Base-by-base conservation (phyloP, 176 grass and related monocot species). In the Rhipidocladum racemiflorum region DNA sequence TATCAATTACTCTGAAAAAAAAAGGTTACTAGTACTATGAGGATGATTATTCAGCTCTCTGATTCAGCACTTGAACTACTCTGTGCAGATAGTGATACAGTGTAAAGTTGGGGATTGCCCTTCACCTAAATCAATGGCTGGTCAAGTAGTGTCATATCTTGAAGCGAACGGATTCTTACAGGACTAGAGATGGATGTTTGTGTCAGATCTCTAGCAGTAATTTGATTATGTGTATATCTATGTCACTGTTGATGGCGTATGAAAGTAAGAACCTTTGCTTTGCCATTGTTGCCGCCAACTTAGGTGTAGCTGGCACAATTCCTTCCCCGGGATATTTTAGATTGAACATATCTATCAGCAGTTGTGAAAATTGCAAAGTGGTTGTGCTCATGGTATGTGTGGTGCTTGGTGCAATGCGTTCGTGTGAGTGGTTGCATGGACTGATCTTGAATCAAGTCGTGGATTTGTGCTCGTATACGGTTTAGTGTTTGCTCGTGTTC, bases 51-150 rank as follows among this genome's bases (percentile, higher is more conserved):
- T 68, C 11, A 72, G 13, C 25, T 66, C 6, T 65, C 18, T 80
- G 45, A 25, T 71, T 57, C 13, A 57, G 25, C 23, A 12, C 10
- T 34, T 80, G 54, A 61, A 80, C 0, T 9, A 64, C 43, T 49
- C 34, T 65, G 20, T 82, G 61, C 84, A 97, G 90, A 92, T 94
- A 79, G 88, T 94, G 59, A 92, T 97, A 83, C 76, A 94, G 14
- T 88, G 90, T 72, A 88, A 89, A 66, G 78, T 56, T 50, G 88
- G 90, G 7, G 48, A 59, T 10, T 92, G 92, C 61, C 78, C 92
- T 65, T 84, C 88, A 14, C 89, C 95, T 54, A 73, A 77, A 64
- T 69, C 78, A 30, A 97, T 94, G 95, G 86, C 90, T 5, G 88
- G 81, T n/a, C 88, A 89, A 76, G 90, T 97, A 20, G 88, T 94